A percentile compares a stretch with the other conserved stretches of the same genome.
Conservation (phyloP, 441 rosid genomes). For the Erodium texanum region DNA sequence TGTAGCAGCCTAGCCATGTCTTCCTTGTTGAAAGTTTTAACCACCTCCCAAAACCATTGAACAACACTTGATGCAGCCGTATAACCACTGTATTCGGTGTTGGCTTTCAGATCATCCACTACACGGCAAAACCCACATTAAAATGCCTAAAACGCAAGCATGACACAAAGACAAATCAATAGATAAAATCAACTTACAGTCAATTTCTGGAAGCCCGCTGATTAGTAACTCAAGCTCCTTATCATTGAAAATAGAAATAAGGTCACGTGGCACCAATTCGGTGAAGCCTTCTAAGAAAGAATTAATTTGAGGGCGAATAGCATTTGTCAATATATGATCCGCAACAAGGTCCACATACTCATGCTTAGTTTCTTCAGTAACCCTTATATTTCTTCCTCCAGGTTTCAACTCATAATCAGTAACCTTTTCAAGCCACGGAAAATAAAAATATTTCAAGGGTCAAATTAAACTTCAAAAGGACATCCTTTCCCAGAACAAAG, state of each 20-base stretch:
- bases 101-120: constrained; percentile 93
- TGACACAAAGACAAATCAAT: constrained; percentile 7
- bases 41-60: constrained; percentile 98
- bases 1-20: constrained; percentile 90
- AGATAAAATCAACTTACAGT: constrained; percentile 52
- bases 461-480: neutral
- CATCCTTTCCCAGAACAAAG: no score
- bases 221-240: constrained; percentile 98
- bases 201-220: constrained; percentile 98
- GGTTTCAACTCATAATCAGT: constrained; percentile 97
- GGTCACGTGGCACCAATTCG: constrained; percentile 70
- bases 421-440: constrained; percentile 39
- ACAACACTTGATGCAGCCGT: constrained; percentile 69
- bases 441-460: neutral
- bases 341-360: constrained; percentile 98
- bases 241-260: constrained; percentile 86
- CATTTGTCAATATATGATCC: constrained; percentile 87
- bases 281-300: constrained; percentile 83
- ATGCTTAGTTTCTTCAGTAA: constrained; percentile 92
- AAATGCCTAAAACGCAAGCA: constrained; percentile 13
- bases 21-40: constrained; percentile 82
- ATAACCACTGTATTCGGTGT: constrained; percentile 81
- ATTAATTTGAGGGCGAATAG: constrained; percentile 91
- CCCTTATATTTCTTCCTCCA: constrained; percentile 91
- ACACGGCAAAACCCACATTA: constrained; percentile 15